Evolutionary conservation across 2,329 filamentous ascomycete species (phyloP).

Genomic region (Biscogniauxia marginata): DNA sequence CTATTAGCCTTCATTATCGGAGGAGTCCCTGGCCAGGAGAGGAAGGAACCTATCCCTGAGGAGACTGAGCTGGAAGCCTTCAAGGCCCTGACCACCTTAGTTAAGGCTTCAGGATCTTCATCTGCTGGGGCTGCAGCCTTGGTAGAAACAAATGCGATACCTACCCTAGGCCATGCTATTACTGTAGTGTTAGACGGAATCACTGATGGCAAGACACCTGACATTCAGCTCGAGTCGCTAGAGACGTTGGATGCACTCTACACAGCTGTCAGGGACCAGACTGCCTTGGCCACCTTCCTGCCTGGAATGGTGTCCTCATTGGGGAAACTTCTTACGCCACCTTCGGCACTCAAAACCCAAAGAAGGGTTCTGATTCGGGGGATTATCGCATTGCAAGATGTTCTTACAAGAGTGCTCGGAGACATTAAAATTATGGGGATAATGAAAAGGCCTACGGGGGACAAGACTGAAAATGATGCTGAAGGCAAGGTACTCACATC

Average conservation of each 20-base stretch:
- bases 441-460: conserved; percentile 35
- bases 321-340: conserved; percentile 70
- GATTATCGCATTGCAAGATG: conserved; percentile 55
- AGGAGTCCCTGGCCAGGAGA: conserved; percentile 60
- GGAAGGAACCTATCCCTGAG: conserved; percentile 55
- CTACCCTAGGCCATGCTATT: conserved; percentile 77
- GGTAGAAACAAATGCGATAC: conserved; percentile 61
- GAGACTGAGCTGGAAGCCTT: conserved; percentile 75
- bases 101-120: conserved; percentile 56
- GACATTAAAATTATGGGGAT: conserved; percentile 55
- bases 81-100: conserved; percentile 64
- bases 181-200: conserved; percentile 76
- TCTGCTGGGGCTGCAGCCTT: conserved; percentile 48
- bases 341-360: conserved; percentile 52
- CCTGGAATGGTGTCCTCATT: conserved; percentile 84
- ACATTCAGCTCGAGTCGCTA: conserved; percentile 71
- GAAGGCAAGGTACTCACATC: conserved; percentile 43
- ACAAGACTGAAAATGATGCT: conserved; percentile 22
- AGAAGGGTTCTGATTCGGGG: conserved; percentile 64
- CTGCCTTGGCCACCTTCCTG: conserved; percentile 80
- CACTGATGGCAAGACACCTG: conserved; percentile 59
- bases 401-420: conserved; percentile 55
- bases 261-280: conserved; percentile 63
- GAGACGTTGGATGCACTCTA: conserved; percentile 62
- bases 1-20: conserved; percentile 80